Evolutionary conservation across 768 basidiomycete species (phyloP).

Genomic region (Hypholoma sublateritium): DNA sequence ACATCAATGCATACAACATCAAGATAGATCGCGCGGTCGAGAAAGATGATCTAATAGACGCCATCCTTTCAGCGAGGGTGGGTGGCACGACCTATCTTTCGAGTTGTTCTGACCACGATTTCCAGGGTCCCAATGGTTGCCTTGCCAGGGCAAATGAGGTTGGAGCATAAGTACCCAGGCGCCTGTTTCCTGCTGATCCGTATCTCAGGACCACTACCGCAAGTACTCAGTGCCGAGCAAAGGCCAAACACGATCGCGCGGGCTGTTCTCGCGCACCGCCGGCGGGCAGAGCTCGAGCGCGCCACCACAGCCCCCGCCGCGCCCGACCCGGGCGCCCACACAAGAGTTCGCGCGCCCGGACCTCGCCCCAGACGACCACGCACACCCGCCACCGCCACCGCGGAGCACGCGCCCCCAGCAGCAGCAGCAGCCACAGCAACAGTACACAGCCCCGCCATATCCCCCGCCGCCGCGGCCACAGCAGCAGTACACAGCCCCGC

Average conservation of each 20-base stretch:
- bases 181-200: neutral
- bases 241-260: constrained; percentile 33
- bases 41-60: constrained; percentile 78
- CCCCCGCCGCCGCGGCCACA: constrained; percentile 18
- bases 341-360: constrained; percentile 63
- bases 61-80: constrained; percentile 55
- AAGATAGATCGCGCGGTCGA: constrained; percentile 62
- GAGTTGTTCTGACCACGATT: neutral
- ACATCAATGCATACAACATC: constrained; percentile 71
- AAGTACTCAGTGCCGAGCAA: constrained; percentile 60
- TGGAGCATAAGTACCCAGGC: neutral
- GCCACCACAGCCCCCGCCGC: constrained; percentile 32
- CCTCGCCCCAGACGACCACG: constrained; percentile 46
- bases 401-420: constrained; percentile 33
- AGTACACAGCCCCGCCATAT: constrained; percentile 12
- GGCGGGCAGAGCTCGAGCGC: constrained; percentile 18
- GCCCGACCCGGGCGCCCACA: constrained; percentile 29
- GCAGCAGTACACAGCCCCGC: constrained; percentile 11
- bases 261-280: constrained; percentile 48
- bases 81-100: constrained; percentile 17
- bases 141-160: constrained; percentile 62
- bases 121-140: constrained; percentile 61
- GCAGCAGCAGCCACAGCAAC: constrained; percentile 17
- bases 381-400: constrained; percentile 22
- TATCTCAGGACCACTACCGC: constrained; percentile 47